Evolutionary conservation across 2,329 filamentous ascomycete genomes (phyloP), one percentile per base, ranked within the genome.

Genomic region (Verruconis gallopava): DNA sequence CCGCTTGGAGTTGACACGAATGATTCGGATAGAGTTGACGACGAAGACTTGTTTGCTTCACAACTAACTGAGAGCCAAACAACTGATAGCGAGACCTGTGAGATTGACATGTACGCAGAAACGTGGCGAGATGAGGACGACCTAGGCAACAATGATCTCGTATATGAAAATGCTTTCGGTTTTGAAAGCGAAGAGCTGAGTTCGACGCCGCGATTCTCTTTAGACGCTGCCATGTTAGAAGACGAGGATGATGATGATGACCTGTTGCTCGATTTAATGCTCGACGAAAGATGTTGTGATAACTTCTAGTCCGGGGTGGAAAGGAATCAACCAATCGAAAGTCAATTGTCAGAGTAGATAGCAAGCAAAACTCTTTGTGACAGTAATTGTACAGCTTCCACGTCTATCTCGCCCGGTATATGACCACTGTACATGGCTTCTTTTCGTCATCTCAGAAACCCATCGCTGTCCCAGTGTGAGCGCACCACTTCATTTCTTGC

Each of bases 81-180:
- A n/a, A n/a, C n/a, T n/a, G n/a, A n/a, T n/a, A n/a, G n/a, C n/a
- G n/a, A n/a, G n/a, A n/a, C n/a, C n/a, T n/a, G n/a, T n/a, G n/a
- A n/a, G n/a, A n/a, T n/a, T n/a, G n/a, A n/a, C n/a, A n/a, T n/a
- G n/a, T n/a, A n/a, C n/a, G n/a, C 19, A 17, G 9, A 12, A 5
- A 4, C 5, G 30, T 22, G 4, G 3, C 2, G 14, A 18, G 11
- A n/a, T 13, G n/a, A 9, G n/a, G n/a, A 14, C 13, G 1, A 4
- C 19, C 18, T 9, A 2, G 13, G 3, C 17, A 4, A 21, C 32
- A 12, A 42, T 21, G 17, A 42, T 33, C 17, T 42, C 15, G 21
- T 40, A 30, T 37, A 35, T 20, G 40, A 42, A 30, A n/a, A 30
- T n/a, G 9, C n/a, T 9, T 30, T 30, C 25, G 25, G n/a, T 9